Percentiles rank a stretch among this genome's conserved stretches.
These are phyloP conservation scores for Suillus lakei DNA, from an alignment of 768 basidiomycete species.

Conservation along the genomic window DNA sequence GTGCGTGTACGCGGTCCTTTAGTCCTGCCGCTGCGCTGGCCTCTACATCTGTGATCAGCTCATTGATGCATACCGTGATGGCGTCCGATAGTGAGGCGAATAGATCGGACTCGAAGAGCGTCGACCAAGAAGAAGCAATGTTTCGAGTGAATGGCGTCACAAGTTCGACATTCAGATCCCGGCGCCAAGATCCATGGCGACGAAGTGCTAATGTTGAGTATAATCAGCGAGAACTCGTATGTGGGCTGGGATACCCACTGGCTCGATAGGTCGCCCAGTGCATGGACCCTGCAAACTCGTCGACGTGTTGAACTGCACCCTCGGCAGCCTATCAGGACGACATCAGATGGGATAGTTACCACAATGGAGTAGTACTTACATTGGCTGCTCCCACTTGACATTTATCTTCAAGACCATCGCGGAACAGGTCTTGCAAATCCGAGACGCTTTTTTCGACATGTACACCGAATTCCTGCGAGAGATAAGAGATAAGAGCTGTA, in stretches of 20 bases:
- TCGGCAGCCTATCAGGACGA: slow-evolving; percentile 38
- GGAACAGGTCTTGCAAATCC: slow-evolving; percentile 53
- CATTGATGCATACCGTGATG: slow-evolving; percentile 41
- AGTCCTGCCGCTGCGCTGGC: slow-evolving; percentile 54
- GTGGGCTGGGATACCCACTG: slow-evolving; percentile 41
- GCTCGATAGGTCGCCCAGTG: slow-evolving; percentile 67
- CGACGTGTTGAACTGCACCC: slow-evolving; percentile 50
- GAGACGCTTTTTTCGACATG: slow-evolving; percentile 50
- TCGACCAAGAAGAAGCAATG: slow-evolving; percentile 61
- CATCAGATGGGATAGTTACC: background rate
- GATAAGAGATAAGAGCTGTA: background rate
- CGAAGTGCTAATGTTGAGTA: slow-evolving; percentile 42
- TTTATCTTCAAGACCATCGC: slow-evolving; percentile 62
- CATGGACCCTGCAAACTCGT: slow-evolving; percentile 56
- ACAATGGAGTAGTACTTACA: background rate
- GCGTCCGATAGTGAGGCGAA: slow-evolving; percentile 52
- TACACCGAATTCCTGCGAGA: slow-evolving; percentile 48
- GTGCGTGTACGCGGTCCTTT: slow-evolving; percentile 53
- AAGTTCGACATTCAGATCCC: slow-evolving; percentile 65
- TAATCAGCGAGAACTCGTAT: slow-evolving; percentile 19
- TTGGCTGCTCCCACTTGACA: slow-evolving; percentile 55
- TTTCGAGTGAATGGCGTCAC: slow-evolving; percentile 60
- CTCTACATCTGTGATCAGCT: slow-evolving; percentile 56
- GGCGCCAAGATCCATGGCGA: slow-evolving; percentile 58
- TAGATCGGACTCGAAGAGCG: slow-evolving; percentile 64